Percentiles rank a stretch among this genome's conserved stretches.
Conservation (phyloP, 2,329 filamentous ascomycete genomes). For the Lanzia echinophila region DNA sequence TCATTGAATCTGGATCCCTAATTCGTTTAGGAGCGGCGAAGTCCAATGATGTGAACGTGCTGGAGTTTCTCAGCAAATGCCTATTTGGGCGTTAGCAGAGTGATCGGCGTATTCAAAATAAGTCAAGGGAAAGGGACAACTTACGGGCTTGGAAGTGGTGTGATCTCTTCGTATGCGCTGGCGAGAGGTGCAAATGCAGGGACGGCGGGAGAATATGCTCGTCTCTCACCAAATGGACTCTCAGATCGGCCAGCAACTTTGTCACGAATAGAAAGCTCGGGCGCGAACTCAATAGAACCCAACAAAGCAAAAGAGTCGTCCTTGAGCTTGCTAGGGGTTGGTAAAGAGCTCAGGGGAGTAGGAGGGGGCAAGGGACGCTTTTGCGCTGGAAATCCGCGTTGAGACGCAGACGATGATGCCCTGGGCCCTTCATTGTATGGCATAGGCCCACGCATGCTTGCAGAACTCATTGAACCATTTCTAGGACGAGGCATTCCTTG, state of each 20-base stretch:
- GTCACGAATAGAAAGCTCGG: slow-evolving; percentile 61
- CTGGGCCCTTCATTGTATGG: slow-evolving; percentile 41
- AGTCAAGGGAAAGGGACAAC: slow-evolving; percentile 38
- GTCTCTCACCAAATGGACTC: slow-evolving; percentile 55
- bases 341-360: slow-evolving; percentile 64
- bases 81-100: slow-evolving; percentile 36
- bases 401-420: slow-evolving; percentile 58
- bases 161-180: slow-evolving; percentile 80
- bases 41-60: slow-evolving; percentile 72
- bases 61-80: slow-evolving; percentile 67
- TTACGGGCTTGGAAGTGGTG: slow-evolving; percentile 84
- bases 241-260: slow-evolving; percentile 62
- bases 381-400: slow-evolving; percentile 28
- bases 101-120: not conserved
- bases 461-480: slow-evolving; percentile 44
- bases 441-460: slow-evolving; percentile 33
- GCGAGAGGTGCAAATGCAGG: slow-evolving; percentile 71
- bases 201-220: slow-evolving; percentile 69
- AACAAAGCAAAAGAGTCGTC: slow-evolving; percentile 71
- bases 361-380: slow-evolving; percentile 66
- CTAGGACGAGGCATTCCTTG: slow-evolving; percentile 33
- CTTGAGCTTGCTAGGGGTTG: slow-evolving; percentile 76
- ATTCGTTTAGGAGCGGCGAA: slow-evolving; percentile 75
- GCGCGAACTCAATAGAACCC: slow-evolving; percentile 76
- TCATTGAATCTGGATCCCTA: slow-evolving; percentile 52